Conservation (phyloP, 2,329 filamentous ascomycete genomes). For the Mollisiaceae sp. region DNA sequence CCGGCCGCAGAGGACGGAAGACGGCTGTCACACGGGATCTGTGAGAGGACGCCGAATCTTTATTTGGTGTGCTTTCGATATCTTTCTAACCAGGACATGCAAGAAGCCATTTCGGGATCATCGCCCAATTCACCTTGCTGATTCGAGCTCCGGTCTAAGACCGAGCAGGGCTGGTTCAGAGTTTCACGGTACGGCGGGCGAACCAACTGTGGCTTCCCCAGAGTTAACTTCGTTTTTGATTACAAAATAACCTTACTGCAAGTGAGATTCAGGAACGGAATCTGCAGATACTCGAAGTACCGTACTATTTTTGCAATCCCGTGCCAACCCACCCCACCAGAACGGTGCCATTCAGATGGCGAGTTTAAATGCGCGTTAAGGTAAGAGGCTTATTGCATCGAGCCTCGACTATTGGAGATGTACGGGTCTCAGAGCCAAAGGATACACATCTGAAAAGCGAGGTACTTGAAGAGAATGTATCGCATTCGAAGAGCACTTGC, state of each 20-base stretch:
- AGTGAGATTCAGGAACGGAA: not conserved
- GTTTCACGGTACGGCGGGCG: not conserved
- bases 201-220: not conserved
- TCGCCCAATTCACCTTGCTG: not conserved
- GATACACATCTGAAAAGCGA: not conserved
- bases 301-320: too few species aligned
- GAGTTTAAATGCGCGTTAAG: not conserved
- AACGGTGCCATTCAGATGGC: too few species aligned
- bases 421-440: not conserved
- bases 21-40: not conserved
- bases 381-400: not conserved
- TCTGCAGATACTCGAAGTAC: not conserved
- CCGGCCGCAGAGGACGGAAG: not conserved
- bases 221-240: not conserved
- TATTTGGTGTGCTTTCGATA: conserved; percentile 10
- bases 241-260: not conserved
- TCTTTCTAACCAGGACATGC: not conserved
- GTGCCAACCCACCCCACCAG: too few species aligned
- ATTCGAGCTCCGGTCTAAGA: not conserved
- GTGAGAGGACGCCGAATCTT: not conserved
- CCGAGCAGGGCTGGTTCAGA: not conserved
- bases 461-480: not conserved
- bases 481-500: not conserved
- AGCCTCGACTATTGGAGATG: not conserved
- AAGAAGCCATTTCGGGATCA: conserved; percentile 3